A percentile compares a stretch with the other conserved stretches of the same genome.
Evolutionary conservation across 1,284 basidiomycete genomes (phyloP).

Genomic region (Microbotryum lychnidis-dioicae): DNA sequence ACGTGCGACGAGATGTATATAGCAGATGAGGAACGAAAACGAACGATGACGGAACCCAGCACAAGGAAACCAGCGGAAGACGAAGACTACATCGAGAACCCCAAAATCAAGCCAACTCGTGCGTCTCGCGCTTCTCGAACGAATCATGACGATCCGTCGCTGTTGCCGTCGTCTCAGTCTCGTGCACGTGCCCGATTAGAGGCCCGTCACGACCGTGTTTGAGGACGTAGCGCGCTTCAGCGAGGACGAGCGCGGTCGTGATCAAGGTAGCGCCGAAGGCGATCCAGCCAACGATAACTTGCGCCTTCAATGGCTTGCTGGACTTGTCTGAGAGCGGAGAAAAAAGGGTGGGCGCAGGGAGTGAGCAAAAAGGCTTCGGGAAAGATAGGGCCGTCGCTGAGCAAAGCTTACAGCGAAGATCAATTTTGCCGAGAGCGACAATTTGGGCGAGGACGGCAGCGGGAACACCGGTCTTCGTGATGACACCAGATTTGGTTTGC

Average conservation of each 20-base stretch:
- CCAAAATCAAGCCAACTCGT: neutral
- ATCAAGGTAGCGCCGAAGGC: slow-evolving; percentile 19
- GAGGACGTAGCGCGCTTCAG: slow-evolving; percentile 23
- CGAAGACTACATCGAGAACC: too few relatives aligned
- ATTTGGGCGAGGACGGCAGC: slow-evolving; percentile 8
- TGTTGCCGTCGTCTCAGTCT: slow-evolving; percentile 2
- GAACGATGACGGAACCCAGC: too few relatives aligned
- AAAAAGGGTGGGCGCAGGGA: neutral
- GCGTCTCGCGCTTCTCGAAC: slow-evolving; percentile 1
- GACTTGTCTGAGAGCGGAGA: neutral
- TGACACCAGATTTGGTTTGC: slow-evolving; percentile 1
- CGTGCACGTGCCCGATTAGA: neutral
- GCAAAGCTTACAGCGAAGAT: neutral
- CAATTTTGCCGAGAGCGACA: slow-evolving; percentile 10
- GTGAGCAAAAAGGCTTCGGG: neutral
- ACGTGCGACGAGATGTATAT: too few relatives aligned
- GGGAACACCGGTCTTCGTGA: slow-evolving; percentile 18
- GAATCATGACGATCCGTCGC: slow-evolving; percentile 5
- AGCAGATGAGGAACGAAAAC: neutral
- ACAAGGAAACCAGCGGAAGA: too few relatives aligned
- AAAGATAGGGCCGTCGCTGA: neutral
- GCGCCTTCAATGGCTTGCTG: slow-evolving; percentile 13
- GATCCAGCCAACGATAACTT: slow-evolving; percentile 26
- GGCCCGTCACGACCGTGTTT: slow-evolving; percentile 21
- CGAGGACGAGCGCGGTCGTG: slow-evolving; percentile 17